These are phyloP conservation scores for Zymoseptoria ardabiliae DNA, from an alignment of 2,329 filamentous ascomycete genomes.

Conservation along the genomic window DNA sequence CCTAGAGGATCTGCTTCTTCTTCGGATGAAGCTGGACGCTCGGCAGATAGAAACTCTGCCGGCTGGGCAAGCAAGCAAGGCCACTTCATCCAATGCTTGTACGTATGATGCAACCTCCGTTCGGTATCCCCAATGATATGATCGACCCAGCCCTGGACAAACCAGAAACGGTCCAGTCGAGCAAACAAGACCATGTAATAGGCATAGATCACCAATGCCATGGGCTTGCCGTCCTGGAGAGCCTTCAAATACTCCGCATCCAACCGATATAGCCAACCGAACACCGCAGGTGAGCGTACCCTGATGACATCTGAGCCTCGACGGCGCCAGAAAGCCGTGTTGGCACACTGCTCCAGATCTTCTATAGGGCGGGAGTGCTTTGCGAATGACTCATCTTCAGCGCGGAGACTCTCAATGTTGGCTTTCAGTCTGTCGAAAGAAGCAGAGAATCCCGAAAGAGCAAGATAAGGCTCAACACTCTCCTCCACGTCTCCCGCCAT, in stretches of 20 bases:
- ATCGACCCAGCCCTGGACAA: slow-evolving; percentile 11
- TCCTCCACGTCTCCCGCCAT: not conserved
- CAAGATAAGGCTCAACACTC: slow-evolving; percentile 3
- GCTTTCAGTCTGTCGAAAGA: slow-evolving; percentile 5
- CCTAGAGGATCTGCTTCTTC: not conserved
- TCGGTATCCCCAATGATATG: slow-evolving; percentile 12
- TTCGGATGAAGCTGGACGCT: not conserved
- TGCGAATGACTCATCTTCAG: slow-evolving; percentile 10
- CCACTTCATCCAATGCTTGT: slow-evolving; percentile 13
- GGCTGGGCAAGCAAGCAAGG: not conserved
- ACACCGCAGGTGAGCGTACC: slow-evolving; percentile 4
- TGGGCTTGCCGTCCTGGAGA: slow-evolving; percentile 8
- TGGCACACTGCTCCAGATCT: slow-evolving; percentile 4
- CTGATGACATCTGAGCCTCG: slow-evolving; percentile 1
- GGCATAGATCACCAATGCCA: slow-evolving; percentile 14
- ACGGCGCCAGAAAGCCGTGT: slow-evolving; percentile 2
- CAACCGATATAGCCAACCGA: slow-evolving; percentile 13
- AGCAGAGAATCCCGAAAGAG: slow-evolving; percentile 4
- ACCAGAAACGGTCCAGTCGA: slow-evolving; percentile 10
- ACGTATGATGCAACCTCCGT: slow-evolving; percentile 9
- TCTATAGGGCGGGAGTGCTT: slow-evolving; percentile 13
- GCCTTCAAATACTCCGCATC: slow-evolving; percentile 9
- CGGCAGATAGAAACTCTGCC: not conserved
- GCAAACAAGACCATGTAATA: slow-evolving; percentile 11
- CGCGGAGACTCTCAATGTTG: slow-evolving; percentile 9